phyloP scores from a whole-genome alignment of 768 basidiomycete species.

The Leccinellum luteum region DNA sequence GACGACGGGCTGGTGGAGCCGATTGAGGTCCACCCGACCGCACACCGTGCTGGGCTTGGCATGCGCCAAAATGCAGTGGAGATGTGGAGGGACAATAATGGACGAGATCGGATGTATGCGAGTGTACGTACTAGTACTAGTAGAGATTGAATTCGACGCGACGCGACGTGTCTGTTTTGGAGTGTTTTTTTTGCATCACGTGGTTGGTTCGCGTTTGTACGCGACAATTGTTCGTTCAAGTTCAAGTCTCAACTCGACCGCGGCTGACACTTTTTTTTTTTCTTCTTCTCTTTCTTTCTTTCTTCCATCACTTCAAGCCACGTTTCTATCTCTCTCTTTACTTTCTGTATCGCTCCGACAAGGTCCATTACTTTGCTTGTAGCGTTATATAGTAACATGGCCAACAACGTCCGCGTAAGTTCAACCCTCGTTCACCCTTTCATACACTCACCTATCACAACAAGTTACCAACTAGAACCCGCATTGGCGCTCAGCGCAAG shows the following conservation, averaged over 20 bases:
- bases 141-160: conserved; percentile 4
- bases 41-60: conserved; percentile 57
- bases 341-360: conserved; percentile 6
- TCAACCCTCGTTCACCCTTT: neutral
- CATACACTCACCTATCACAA: conserved; percentile 9
- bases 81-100: conserved; percentile 26
- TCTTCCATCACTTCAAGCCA: conserved; percentile 18
- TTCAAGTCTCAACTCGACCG: conserved; percentile 27
- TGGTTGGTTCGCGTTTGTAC: conserved; percentile 37
- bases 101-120: conserved; percentile 40
- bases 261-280: conserved; percentile 35
- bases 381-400: conserved; percentile 47
- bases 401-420: conserved; percentile 60
- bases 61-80: conserved; percentile 23
- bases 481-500: conserved; percentile 62
- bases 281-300: conserved; percentile 30
- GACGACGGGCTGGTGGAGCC: conserved; percentile 53
- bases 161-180: conserved; percentile 38
- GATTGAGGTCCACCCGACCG: conserved; percentile 43
- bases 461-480: conserved; percentile 66
- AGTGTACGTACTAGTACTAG: no score
- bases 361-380: no score
- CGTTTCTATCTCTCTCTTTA: conserved; percentile 1
- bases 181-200: conserved; percentile 36
- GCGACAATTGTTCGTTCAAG: conserved; percentile 29